Evolutionary conservation across 306 rosid genomes (phyloP), one percentile per base, ranked within the genome.

Genomic region (Styphnolobium japonicum): DNA sequence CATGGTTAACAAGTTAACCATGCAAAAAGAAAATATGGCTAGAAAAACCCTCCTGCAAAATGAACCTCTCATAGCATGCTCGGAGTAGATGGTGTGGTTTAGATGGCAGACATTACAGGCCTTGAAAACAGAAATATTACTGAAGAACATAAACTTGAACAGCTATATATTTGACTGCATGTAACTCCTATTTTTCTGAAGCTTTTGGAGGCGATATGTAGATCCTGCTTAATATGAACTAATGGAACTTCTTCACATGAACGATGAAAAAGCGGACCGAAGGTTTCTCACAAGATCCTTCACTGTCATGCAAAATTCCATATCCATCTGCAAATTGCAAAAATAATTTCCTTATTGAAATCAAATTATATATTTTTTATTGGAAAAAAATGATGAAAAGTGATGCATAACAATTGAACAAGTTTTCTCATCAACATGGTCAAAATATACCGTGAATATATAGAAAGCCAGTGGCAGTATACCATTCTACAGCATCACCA

Each of bases 251-350:
- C 33, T 56, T 90, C 86, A 83, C 81, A 82, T 86, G 88, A 88
- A 79, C 51, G 76, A 83, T 31, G 76, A 19, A 23, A 94, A 82
- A 65, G 91, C 87, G 7, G 88, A 71, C 19, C 89, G 96, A 19
- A 94, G 90, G 71, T 85, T 90, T 86, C 85, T 89, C 79, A 85
- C 90, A 25, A 94, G 81, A 65, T 94, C 98, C 84, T 90, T 80
- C 83, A 86, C 71, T 39, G 94, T 80, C 82, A 90, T 68, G 85
- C 84, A 39, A 58, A 92, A 94, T 51, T 85, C 94, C 71, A 63
- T 52, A 51, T 89, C 92, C 97, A 90, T 89, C 98, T 94, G 97
- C 78, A 84, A 67, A 78, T 76, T 49, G 49, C n/a, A 73, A 4
- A 53, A 58, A 21, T 25, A 12, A 29, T 71, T 34, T 15, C 43